Evolutionary conservation across 805 yeast species (phyloP).

Genomic region (Zygosaccharomyces bisporus): DNA sequence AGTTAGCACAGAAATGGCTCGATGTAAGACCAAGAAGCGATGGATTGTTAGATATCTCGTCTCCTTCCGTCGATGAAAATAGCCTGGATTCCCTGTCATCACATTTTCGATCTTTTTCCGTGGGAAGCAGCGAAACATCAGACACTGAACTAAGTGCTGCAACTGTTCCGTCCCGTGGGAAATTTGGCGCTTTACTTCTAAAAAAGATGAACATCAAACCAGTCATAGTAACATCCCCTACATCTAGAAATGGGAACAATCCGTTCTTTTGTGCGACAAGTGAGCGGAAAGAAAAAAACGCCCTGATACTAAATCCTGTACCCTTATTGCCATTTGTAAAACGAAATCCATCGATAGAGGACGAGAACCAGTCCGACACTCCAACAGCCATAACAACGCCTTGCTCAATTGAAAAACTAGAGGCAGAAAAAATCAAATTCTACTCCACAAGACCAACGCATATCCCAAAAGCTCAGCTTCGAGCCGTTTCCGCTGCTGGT

Average conservation of each 20-base stretch:
- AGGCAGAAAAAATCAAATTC: slow-evolving; percentile 14
- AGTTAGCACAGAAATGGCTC: slow-evolving; percentile 38
- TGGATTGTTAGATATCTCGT: slow-evolving; percentile 9
- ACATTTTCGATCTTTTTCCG: slow-evolving; percentile 7
- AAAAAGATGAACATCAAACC: slow-evolving; percentile 43
- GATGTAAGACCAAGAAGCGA: slow-evolving; percentile 21
- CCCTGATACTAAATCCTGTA: slow-evolving; percentile 19
- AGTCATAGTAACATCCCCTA: slow-evolving; percentile 35
- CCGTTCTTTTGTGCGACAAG: slow-evolving; percentile 16
- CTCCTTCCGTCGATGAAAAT: slow-evolving; percentile 1
- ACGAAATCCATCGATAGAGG: background rate
- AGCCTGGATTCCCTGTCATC: slow-evolving; percentile 9
- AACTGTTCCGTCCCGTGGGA: slow-evolving; percentile 14
- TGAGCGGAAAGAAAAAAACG: background rate
- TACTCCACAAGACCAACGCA: slow-evolving; percentile 14
- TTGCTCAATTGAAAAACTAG: slow-evolving; percentile 12
- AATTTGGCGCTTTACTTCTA: slow-evolving; percentile 39
- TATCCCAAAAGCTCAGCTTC: slow-evolving; percentile 15
- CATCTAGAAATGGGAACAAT: slow-evolving; percentile 20
- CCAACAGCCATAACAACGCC: slow-evolving; percentile 1
- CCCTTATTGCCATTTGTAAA: slow-evolving; percentile 19
- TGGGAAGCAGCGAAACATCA: slow-evolving; percentile 8
- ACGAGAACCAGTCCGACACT: slow-evolving; percentile 3
- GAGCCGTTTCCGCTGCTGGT: slow-evolving; percentile 3
- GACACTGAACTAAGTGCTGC: slow-evolving; percentile 8